Conservation (phyloP, 257 asterid genomes). For the Fraxinus pennsylvanica region DNA sequence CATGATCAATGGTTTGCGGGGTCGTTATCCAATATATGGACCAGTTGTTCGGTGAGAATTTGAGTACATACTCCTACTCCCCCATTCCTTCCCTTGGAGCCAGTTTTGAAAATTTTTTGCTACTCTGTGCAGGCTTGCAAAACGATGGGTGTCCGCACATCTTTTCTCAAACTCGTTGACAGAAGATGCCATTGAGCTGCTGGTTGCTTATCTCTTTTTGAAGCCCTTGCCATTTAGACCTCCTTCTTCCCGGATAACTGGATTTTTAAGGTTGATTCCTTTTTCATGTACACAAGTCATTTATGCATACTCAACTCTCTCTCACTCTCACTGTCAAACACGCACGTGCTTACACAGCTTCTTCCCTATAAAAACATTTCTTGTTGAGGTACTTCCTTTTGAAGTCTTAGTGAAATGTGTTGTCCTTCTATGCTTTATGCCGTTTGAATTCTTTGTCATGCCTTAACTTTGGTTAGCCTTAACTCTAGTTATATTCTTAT, state of each 20-base stretch:
- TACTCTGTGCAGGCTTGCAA: constrained; percentile 69
- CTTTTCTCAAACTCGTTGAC: constrained; percentile 67
- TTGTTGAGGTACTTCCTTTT: not conserved
- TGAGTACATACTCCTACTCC: constrained; percentile 10
- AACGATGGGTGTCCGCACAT: constrained; percentile 98
- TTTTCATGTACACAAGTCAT: constrained; percentile 7
- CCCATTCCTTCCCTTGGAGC: not conserved
- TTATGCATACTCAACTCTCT: not conserved
- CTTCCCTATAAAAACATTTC: not conserved
- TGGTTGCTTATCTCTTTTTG: constrained; percentile 86
- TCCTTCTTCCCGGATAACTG: constrained; percentile 82
- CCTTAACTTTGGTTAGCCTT: not conserved
- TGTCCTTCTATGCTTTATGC: not conserved
- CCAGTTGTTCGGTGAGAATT: constrained; percentile 75
- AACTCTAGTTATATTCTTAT: not conserved
- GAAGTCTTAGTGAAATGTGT: not conserved
- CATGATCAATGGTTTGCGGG: constrained; percentile 85
- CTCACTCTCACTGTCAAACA: not conserved
- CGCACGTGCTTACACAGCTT: not conserved
- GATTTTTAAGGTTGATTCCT: constrained; percentile 69
- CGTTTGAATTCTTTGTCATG: constrained; percentile 13
- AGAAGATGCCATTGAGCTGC: constrained; percentile 88
- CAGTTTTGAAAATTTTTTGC: not conserved
- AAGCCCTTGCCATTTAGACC: constrained; percentile 77
- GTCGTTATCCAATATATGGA: constrained; percentile 82